Percentiles rank a stretch among this genome's conserved stretches.
Conservation (phyloP, 208 protist genomes). For the Trypanosoma cruzi region DNA sequence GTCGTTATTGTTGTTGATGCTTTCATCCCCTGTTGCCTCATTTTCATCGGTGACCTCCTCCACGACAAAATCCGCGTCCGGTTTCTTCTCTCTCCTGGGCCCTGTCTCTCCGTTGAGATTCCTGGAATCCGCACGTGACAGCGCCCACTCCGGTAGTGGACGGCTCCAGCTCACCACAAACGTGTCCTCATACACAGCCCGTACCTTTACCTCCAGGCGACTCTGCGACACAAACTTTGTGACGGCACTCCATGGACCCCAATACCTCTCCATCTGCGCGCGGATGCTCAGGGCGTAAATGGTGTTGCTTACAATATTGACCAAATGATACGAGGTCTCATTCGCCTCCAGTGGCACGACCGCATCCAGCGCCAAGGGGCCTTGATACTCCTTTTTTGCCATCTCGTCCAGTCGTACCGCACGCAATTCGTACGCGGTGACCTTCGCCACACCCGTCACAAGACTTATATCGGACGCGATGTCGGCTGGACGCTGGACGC, state of each 20-base stretch:
- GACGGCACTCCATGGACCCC: constrained; percentile 84
- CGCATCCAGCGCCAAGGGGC: constrained; percentile 61
- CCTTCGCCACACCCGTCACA: constrained; percentile 11
- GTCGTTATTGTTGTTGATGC: not conserved
- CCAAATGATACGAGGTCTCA: constrained; percentile 54
- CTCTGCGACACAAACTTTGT: constrained; percentile 87
- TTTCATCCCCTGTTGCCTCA: not conserved
- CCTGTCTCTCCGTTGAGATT: not conserved
- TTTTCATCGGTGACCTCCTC: not conserved
- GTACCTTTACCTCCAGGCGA: constrained; percentile 69
- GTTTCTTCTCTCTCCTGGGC: not conserved
- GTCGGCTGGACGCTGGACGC: constrained; percentile 29
- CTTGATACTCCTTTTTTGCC: constrained; percentile 47
- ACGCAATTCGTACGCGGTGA: constrained; percentile 78
- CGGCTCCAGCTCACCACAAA: constrained; percentile 77
- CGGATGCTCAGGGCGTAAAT: constrained; percentile 87
- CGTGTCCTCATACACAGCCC: constrained; percentile 75
- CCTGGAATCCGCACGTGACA: not conserved
- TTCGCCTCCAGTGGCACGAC: constrained; percentile 49
- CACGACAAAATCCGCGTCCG: not conserved
- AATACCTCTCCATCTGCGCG: constrained; percentile 68
- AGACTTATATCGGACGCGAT: constrained; percentile 28
- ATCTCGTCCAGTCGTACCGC: constrained; percentile 63
- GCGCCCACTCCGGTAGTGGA: constrained; percentile 49
- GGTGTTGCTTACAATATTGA: constrained; percentile 73